These are phyloP conservation scores for Scheffersomyces cryptocercus DNA, from an alignment of 1,139 yeast genomes.

Conservation along the genomic window DNA sequence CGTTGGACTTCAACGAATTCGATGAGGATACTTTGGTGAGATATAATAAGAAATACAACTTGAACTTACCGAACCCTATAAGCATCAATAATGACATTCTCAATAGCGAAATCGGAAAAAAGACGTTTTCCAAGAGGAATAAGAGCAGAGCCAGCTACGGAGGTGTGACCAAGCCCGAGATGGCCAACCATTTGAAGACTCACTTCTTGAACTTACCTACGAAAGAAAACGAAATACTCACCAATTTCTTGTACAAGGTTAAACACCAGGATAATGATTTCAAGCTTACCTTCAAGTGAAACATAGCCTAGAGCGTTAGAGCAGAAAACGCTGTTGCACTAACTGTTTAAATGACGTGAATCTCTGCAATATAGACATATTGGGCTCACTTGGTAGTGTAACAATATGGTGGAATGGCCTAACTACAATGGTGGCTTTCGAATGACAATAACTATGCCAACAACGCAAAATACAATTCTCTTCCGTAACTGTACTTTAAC, in stretches of 20 bases:
- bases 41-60: constrained; percentile 55
- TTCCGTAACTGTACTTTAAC: too few species aligned
- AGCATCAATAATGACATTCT: constrained; percentile 63
- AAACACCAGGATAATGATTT: constrained; percentile 60
- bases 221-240: constrained; percentile 75
- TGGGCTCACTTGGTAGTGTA: too few species aligned
- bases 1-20: constrained; percentile 61
- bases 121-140: constrained; percentile 47
- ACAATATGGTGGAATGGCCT: too few species aligned
- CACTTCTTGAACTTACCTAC: constrained; percentile 65
- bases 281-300: constrained; percentile 35
- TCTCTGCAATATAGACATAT: too few species aligned
- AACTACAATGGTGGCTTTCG: too few species aligned
- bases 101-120: constrained; percentile 63
- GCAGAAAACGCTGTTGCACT: too few species aligned
- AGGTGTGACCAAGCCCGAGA: constrained; percentile 51
- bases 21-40: constrained; percentile 56
- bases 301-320: not conserved
- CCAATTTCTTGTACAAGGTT: constrained; percentile 76
- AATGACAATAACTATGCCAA: too few species aligned
- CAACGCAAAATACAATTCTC: too few species aligned
- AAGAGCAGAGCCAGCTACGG: constrained; percentile 17
- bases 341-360: not conserved
- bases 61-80: constrained; percentile 51
- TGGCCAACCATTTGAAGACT: constrained; percentile 56